phyloP scores from a whole-genome alignment of 1,284 basidiomycete species.

The Anthracocystis setariae region DNA sequence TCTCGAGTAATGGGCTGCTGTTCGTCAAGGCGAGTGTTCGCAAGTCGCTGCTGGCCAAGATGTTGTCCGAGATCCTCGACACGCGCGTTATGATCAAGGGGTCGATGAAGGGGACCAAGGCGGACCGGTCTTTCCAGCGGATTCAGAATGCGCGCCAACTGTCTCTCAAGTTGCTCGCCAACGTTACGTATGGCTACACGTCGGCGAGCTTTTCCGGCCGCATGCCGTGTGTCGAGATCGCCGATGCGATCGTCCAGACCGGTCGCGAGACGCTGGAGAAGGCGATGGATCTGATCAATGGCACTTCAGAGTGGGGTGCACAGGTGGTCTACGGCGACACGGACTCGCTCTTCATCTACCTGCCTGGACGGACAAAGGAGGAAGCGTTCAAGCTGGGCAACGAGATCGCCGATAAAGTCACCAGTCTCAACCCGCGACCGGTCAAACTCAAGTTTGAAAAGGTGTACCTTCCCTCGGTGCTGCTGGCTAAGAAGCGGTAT shows the following conservation, averaged over 20 bases:
- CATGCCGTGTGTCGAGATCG: conserved; percentile 98
- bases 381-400: conserved; percentile 92
- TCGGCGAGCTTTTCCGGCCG: conserved; percentile 91
- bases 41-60: conserved; percentile 84
- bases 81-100: conserved; percentile 98
- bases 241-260: conserved; percentile 95
- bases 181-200: conserved; percentile 84
- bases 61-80: conserved; percentile 91
- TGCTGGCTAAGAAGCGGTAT: conserved; percentile 96
- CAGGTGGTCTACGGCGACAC: conserved; percentile 98
- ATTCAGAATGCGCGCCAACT: conserved; percentile 63
- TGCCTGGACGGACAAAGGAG: conserved; percentile 87
- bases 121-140: conserved; percentile 73
- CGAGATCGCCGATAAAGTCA: conserved; percentile 88
- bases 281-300: conserved; percentile 85
- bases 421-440: conserved; percentile 85
- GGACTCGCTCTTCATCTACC: conserved; percentile 90
- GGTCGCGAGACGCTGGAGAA: conserved; percentile 95
- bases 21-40: conserved; percentile 88
- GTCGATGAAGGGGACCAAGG: conserved; percentile 83
- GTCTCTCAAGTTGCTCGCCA: conserved; percentile 64
- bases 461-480: conserved; percentile 91
- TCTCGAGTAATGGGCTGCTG: conserved; percentile 85
- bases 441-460: conserved; percentile 98
- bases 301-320: conserved; percentile 78